phyloP scores from a whole-genome alignment of 2,329 filamentous ascomycete species.

The Pestalotiopsis sp. region DNA sequence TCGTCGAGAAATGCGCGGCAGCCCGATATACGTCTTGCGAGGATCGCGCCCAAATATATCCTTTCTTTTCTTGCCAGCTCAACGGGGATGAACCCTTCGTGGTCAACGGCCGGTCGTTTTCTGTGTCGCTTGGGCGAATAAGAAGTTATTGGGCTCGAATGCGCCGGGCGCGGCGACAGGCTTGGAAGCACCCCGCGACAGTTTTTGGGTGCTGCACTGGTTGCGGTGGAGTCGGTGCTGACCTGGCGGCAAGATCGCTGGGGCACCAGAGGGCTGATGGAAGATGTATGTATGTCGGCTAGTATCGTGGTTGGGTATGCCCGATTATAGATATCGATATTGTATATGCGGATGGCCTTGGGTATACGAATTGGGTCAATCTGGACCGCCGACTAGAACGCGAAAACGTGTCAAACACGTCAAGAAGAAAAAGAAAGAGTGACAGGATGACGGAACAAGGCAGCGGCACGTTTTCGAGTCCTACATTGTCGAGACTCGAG shows the following conservation, averaged over 20 bases:
- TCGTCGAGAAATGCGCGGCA: background rate
- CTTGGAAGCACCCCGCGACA: slow-evolving; percentile 7
- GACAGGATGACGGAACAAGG: background rate
- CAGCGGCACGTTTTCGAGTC: too few species aligned
- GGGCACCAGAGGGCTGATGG: background rate
- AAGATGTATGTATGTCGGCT: background rate
- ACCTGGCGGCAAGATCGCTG: background rate
- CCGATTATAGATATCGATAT: background rate
- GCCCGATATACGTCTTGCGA: background rate
- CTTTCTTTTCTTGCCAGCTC: background rate
- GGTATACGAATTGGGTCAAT: background rate
- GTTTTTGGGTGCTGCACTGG: background rate
- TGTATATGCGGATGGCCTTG: background rate
- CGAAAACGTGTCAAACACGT: background rate
- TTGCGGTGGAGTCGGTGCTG: slow-evolving; percentile 7
- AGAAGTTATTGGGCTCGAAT: slow-evolving; percentile 8
- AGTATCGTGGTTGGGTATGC: background rate
- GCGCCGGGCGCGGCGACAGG: background rate
- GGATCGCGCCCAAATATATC: background rate
- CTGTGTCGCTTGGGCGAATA: background rate
- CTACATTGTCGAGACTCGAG: too few species aligned
- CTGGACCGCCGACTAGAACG: background rate
- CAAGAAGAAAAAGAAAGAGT: background rate
- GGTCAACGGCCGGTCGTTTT: background rate
- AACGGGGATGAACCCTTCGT: background rate